Evolutionary conservation across 345 rosid genomes (phyloP), one percentile per base, ranked within the genome.

Genomic region (Luvunga scandens): DNA sequence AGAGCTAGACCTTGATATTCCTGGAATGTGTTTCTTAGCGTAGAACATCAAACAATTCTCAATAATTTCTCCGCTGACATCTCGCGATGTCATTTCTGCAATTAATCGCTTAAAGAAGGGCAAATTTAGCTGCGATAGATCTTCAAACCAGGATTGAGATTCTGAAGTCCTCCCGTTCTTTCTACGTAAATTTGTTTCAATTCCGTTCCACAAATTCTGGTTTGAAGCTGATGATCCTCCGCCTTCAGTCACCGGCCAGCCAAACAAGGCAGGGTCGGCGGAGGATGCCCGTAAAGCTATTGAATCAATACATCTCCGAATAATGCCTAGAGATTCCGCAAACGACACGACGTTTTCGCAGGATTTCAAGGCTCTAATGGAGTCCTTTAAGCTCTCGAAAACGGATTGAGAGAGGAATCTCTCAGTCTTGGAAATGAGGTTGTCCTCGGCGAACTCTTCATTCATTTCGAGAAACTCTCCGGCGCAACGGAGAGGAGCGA

Each of bases 381-480:
- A 94, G 57, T 92, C 97, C 66, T 84, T 88, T 62, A 91, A 79
- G 84, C 91, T 91, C 77, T 86, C 89, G 84, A 88, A 86, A 9
- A 91, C 97, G 9, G 86, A 88, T 38, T 88, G 92, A 5, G 94
- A 86, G 66, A 96, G 83, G 81, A 88, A 94, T 65, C 72, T 87
- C 74, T 92, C 98, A 9, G 95, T 88, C 83, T 79, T 92, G 14
- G 92, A 89, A 14, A 94, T 84, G 7, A 94, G 88, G 72, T 96
- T 96, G 65, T 89, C 95, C 70, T 89, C 95, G 12, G 91, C 90
- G 83, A 86, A 92, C 34, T 92, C 95, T 28, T 94, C 98, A 7
- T 91, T 91, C 98, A 96, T 94, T 76, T 94, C 97, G 2, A 96
- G 95, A 73, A 88, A 82, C 78, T 94, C 93, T 9, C 91, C 97